Base-by-base conservation (phyloP, 371 early-diverging fungal genomes). In the Apophysomyces variabilis region DNA sequence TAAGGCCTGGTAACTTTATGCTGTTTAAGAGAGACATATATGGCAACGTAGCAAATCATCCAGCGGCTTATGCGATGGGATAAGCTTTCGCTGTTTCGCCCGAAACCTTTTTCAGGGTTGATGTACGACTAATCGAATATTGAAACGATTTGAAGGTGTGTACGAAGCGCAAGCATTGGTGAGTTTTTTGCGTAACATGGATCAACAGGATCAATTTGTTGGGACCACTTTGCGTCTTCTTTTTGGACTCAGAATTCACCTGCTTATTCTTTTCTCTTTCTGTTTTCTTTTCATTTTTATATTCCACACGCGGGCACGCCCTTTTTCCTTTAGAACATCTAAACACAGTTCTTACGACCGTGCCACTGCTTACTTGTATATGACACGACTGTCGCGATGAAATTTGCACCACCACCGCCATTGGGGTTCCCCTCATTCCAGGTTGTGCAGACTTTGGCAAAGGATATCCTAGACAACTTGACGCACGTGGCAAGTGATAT, bases 341-440 rank as follows among this genome's bases (percentile, higher is more conserved):
- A 26, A 9, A 36, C 14, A 11, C 36, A 16, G 44, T 21, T 46
- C 3, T 36, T 50, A 37, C 36, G 43, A 14, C 37, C 16, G 59
- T 46, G 45, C 26, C 45, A 26, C 65, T 38, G 5, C 16, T 18
- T 50, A 62, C 45, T 47, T 21, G 11, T 50, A 18, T 26, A 50
- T 58, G 57, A 39, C 41, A n/a, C 13, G 41, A 14, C 58, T 39
- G 3, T 57, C 16, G 57, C 57, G 16, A 65, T 46, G 38, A 45
- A 67, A 56, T 66, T 73, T 64, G 74, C 68, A 11, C 70, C 74
- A 41, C 70, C 70, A 44, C 67, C 70, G 35, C 64, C 65, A n/a
- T 56, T 74, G 57, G 70, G 68, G 7, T 74, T 64, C 37, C 66
- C 74, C 13, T 69, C 68, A 16, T 57, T 67, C 11, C 67, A 61